phyloP scores from a whole-genome alignment of 306 rosid genomes.

The Carpinus viminea region DNA sequence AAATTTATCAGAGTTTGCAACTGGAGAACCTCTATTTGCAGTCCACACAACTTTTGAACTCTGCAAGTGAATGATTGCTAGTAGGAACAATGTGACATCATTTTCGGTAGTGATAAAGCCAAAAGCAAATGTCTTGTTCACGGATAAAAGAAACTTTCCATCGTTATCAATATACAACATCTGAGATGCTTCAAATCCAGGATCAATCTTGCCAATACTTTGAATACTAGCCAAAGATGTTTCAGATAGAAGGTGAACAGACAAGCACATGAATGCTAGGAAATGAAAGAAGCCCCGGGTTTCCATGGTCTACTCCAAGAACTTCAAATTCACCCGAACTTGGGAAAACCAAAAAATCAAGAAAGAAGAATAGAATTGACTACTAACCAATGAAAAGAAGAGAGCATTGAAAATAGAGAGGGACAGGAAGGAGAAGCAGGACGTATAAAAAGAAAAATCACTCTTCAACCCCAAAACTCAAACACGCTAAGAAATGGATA shows the following conservation, averaged over 20 bases:
- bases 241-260: slow-evolving; percentile 27
- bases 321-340: neutral
- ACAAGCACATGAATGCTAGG: slow-evolving; percentile 26
- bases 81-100: slow-evolving; percentile 53
- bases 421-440: neutral
- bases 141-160: slow-evolving; percentile 66
- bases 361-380: slow-evolving; percentile 1
- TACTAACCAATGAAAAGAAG: neutral
- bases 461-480: neutral
- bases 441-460: neutral
- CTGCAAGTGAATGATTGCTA: slow-evolving; percentile 44
- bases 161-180: slow-evolving; percentile 64
- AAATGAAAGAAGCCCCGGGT: slow-evolving; percentile 25
- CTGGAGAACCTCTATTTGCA: slow-evolving; percentile 67
- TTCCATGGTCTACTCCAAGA: slow-evolving; percentile 44
- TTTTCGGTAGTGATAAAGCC: slow-evolving; percentile 52
- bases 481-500: neutral
- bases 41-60: slow-evolving; percentile 55
- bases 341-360: neutral
- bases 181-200: slow-evolving; percentile 55
- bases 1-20: slow-evolving; percentile 64
- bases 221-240: slow-evolving; percentile 46
- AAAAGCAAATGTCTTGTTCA: slow-evolving; percentile 42
- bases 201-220: slow-evolving; percentile 35
- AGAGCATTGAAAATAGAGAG: slow-evolving; percentile 15